A percentile compares a stretch with the other conserved stretches of the same genome.
Evolutionary conservation across 176 grass and related monocot species (phyloP).

Genomic region (Carex littledalei): DNA sequence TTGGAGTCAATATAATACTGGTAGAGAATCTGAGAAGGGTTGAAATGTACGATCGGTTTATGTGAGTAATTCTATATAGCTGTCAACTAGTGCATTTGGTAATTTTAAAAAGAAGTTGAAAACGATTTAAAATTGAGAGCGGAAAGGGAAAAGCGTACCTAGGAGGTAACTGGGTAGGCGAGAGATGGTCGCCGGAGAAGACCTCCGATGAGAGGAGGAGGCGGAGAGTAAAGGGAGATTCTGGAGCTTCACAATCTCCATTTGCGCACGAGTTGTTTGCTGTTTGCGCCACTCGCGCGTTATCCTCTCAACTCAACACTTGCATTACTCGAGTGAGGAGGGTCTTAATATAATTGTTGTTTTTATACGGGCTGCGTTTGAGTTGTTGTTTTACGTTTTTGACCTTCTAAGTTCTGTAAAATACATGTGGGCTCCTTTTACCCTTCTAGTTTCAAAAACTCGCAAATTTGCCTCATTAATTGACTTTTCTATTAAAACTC

Average conservation of each 20-base stretch:
- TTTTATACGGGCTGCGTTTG: neutral
- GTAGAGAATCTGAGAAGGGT: too few species aligned
- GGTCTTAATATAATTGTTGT: neutral
- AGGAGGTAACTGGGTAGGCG: neutral
- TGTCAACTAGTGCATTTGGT: too few species aligned
- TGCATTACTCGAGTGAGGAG: neutral
- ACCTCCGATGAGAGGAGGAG: neutral
- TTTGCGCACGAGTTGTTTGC: conserved; percentile 28
- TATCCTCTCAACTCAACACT: neutral
- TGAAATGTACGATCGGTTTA: too few species aligned
- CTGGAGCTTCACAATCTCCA: conserved; percentile 38
- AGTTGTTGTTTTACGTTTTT: neutral
- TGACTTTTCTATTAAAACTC: too few species aligned
- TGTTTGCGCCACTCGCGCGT: conserved; percentile 26
- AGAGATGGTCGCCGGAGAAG: neutral
- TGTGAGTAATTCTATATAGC: too few species aligned
- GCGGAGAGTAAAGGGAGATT: conserved; percentile 33
- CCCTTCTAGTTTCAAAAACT: too few species aligned
- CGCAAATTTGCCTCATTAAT: too few species aligned
- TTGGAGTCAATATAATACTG: too few species aligned
- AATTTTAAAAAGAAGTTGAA: too few species aligned
- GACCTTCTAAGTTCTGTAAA: too few species aligned
- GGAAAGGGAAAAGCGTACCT: neutral
- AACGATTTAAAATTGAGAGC: too few species aligned
- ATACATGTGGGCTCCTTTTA: too few species aligned